A percentile compares a stretch with the other conserved stretches of the same genome.
These are phyloP conservation scores for Chamaecyparis obtusa DNA, from an alignment of 75 land plant genomes.

Conservation along the genomic window DNA sequence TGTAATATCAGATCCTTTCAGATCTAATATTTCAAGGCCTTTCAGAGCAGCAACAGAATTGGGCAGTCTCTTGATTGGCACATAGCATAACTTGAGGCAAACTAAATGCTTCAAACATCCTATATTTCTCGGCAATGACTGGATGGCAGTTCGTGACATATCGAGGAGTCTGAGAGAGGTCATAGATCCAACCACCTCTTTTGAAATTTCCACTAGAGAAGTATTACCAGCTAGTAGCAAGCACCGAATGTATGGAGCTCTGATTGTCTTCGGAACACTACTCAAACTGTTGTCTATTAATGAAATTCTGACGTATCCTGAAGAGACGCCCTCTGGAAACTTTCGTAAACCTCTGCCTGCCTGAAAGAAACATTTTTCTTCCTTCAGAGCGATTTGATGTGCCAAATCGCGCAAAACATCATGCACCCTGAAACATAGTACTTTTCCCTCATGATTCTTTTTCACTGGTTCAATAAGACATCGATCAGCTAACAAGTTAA, in stretches of 20 bases:
- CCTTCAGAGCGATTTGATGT: too few relatives aligned
- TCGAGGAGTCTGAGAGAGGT: background rate
- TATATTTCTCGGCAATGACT: too few relatives aligned
- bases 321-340: too few relatives aligned
- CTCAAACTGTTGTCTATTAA: background rate
- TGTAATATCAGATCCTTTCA: background rate
- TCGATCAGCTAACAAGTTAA: too few relatives aligned
- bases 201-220: background rate
- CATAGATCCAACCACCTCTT: background rate
- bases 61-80: background rate
- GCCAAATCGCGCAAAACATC: too few relatives aligned
- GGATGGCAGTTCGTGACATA: too few relatives aligned
- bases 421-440: too few relatives aligned
- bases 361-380: too few relatives aligned
- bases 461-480: too few relatives aligned
- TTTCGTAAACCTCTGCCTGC: too few relatives aligned
- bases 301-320: background rate
- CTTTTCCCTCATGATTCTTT: too few relatives aligned
- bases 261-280: background rate
- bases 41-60: background rate
- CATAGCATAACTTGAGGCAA: background rate
- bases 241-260: background rate
- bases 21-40: background rate
- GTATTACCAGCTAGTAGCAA: background rate
- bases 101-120: too few relatives aligned